Evolutionary conservation across 257 asterid species (phyloP).

Genomic region (Nemophila menziesii): DNA sequence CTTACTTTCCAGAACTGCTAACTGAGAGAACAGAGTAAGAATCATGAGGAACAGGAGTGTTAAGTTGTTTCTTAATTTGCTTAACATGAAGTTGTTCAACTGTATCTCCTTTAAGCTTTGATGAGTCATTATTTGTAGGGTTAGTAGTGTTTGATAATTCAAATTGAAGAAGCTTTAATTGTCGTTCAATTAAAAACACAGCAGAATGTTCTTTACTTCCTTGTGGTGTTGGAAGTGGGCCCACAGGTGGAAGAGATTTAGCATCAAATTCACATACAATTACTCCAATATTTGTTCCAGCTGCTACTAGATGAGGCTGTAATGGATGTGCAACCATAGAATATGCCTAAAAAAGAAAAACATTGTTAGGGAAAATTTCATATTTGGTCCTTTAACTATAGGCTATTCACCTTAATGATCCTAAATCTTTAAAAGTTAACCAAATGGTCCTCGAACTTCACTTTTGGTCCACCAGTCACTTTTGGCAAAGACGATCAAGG

Average conservation of each 20-base stretch:
- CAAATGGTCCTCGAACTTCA: too few species aligned
- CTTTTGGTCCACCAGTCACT: too few species aligned
- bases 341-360: conserved; percentile 43
- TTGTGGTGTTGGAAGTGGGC: conserved; percentile 72
- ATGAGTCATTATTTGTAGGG: conserved; percentile 86
- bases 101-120: conserved; percentile 65
- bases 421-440: too few species aligned
- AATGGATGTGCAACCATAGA: conserved; percentile 96
- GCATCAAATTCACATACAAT: conserved; percentile 93
- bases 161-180: conserved; percentile 78
- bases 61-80: conserved; percentile 84
- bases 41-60: conserved; percentile 97
- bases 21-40: conserved; percentile 89
- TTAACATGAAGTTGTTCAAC: conserved; percentile 85
- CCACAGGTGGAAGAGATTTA: conserved; percentile 88
- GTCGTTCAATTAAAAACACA: conserved; percentile 84
- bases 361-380: too few species aligned
- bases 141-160: conserved; percentile 70
- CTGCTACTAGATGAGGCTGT: conserved; percentile 93
- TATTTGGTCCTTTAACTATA: too few species aligned
- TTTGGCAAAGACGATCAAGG: too few species aligned
- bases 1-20: conserved; percentile 99
- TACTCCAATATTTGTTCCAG: conserved; percentile 94
- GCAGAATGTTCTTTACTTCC: conserved; percentile 90
- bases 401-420: too few species aligned